Percentiles rank a stretch among this genome's conserved stretches.
Evolutionary conservation across 2,329 filamentous ascomycete genomes (phyloP).

Genomic region (Cercospora zeina): DNA sequence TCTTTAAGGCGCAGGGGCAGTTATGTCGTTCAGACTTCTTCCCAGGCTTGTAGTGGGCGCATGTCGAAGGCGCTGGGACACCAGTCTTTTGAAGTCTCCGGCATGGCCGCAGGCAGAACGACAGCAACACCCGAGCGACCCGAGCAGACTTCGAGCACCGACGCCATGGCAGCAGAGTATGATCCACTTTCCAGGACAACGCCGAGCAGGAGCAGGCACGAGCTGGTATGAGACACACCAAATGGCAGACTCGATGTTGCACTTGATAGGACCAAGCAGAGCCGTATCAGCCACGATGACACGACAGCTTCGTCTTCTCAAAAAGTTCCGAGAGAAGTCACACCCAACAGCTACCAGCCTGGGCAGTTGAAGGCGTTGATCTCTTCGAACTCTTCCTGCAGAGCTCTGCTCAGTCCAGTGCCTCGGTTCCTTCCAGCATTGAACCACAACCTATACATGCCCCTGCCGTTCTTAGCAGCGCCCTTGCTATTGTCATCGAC

Average conservation of each 20-base stretch:
- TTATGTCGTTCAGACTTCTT: too few species aligned
- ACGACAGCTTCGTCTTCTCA: neutral
- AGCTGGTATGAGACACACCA: neutral
- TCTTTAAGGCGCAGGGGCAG: too few species aligned
- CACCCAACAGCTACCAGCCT: neutral
- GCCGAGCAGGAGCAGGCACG: neutral
- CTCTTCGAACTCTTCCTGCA: constrained; percentile 3
- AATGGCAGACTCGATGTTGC: neutral
- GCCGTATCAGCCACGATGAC: neutral
- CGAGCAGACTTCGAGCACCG: too few species aligned
- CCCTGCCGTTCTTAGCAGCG: neutral
- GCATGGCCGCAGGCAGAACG: too few species aligned
- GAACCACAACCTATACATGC: constrained; percentile 10
- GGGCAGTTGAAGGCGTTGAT: constrained; percentile 22
- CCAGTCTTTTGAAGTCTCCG: too few species aligned
- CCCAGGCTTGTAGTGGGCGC: too few species aligned
- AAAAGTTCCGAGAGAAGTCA: neutral
- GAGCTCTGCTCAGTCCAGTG: neutral
- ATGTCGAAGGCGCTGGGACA: too few species aligned
- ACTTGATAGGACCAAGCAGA: neutral
- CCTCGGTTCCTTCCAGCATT: constrained; percentile 10
- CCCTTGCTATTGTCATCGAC: constrained; percentile 11
- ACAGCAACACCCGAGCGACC: too few species aligned
- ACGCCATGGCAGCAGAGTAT: neutral
- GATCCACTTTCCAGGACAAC: neutral